Evolutionary conservation across 345 rosid species (phyloP), one percentile per base, ranked within the genome.

Genomic region (Gossypium arboreum): DNA sequence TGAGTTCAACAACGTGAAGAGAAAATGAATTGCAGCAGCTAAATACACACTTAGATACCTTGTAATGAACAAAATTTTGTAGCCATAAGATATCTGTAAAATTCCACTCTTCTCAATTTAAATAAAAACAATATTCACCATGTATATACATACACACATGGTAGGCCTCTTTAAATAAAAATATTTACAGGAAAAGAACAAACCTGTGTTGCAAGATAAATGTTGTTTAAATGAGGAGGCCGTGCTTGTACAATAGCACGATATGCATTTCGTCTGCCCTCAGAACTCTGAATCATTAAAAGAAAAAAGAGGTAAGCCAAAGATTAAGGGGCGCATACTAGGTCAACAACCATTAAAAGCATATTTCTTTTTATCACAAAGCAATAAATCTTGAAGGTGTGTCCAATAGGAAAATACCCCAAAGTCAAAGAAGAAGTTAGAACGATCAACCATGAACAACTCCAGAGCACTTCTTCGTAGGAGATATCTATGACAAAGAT

Each of bases 131-230:
- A 68, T 25, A 68, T 15, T 70, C 60, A 17, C 25, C 4, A 29
- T n/a, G 15, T 47, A 3, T 73, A 44, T 48, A 12, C 47, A 27
- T 47, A 43, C 44, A n/a, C 17, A 3, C 9, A 29, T 4, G 69
- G 7, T 62, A 47, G 69, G 51, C 58, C 48, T 62, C 45, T 2
- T 18, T 7, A 47, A 59, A 29, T 48, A 54, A 34, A 73, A 57
- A 71, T 77, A 71, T 22, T 5, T 66, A 56, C 7, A 54, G 65
- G 58, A 47, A 20, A 72, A 76, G 61, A 55, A 77, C 71, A 85
- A 85, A 96, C 99, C 99, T 93, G 99, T 63, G 98, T 93, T 54
- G 97, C 97, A 61, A 96, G 84, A 85, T 96, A 92, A 78, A 96
- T 84, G 79, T 96, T 88, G 86, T 91, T 96, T 72, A 96, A 80